Conservation (phyloP, 2,329 filamentous ascomycete species). For the Huntiella moniliformis region DNA sequence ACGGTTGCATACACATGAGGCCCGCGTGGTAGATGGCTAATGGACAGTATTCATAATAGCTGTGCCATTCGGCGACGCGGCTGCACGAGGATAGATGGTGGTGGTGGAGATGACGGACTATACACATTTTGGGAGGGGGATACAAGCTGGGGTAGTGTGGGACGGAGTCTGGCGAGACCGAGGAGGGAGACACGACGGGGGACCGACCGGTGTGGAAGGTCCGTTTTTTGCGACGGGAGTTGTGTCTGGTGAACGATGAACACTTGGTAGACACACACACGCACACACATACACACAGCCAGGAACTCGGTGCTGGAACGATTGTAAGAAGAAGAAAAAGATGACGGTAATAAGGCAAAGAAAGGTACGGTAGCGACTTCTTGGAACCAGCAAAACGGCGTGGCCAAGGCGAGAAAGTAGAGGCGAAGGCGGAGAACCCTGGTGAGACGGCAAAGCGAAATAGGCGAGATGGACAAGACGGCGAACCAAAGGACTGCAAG, state of each 20-base stretch:
- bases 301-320: not conserved
- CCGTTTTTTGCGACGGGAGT: too few species aligned
- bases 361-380: not conserved
- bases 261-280: not conserved
- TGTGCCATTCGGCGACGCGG: constrained; percentile 22
- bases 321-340: too few species aligned
- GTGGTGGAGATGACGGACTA: constrained; percentile 31
- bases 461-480: not conserved
- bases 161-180: not conserved
- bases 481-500: not conserved
- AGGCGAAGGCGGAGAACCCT: constrained; percentile 1
- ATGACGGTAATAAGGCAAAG: too few species aligned
- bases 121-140: constrained; percentile 24
- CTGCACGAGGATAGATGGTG: constrained; percentile 28
- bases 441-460: not conserved
- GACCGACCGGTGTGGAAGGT: not conserved
- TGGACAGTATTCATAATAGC: constrained; percentile 27
- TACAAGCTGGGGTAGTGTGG: not conserved
- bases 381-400: not conserved
- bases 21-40: constrained; percentile 14
- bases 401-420: constrained; percentile 1
- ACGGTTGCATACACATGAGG: constrained; percentile 18
- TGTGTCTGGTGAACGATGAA: not conserved
- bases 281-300: not conserved
- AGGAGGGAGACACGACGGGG: not conserved